Evolutionary conservation across 2,329 filamentous ascomycete species (phyloP), one percentile per base, ranked within the genome.

Genomic region (Sporothrix globosa): DNA sequence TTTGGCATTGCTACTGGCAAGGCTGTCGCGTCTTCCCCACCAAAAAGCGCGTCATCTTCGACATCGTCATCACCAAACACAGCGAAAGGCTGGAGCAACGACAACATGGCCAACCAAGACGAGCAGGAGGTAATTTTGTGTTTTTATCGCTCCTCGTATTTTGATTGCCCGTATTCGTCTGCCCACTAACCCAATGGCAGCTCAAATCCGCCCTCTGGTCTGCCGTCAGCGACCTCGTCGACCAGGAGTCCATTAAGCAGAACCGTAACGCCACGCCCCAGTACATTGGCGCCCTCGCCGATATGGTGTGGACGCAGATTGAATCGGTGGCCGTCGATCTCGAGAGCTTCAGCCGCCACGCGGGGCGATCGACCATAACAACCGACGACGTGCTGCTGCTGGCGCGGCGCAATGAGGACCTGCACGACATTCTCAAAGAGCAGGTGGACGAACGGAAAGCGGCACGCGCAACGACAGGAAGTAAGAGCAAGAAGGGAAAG

Each of bases 341-440:
- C 24, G 86, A 88, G 76, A 85, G 79, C 74, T 85, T 87, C 75
- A 83, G 83, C 76, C 89, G 88, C 68, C 96, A 99, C 80, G 95
- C 92, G 13, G 91, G 92, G 1, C 87, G 95, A 34, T 88, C 87
- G 2, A 94, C 90, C 0, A 87, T 99, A 74, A 92, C 90, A 50
- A 91, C 91, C 0, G 91, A 94, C 67, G 96, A 99, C 78, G 94
- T 98, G 14, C 82, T 98, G 76, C 86, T 99, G 9, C 87, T 99
- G 41, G 90, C 92, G 34, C 85, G 96, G 72, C 89, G 95, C 71
- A 99, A 98, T 76, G 91, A 94, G 70, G 93, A 93, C 21, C 81
- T 99, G 24, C 89, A 94, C 75, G 85, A 85, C 19, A 88, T 98
- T 46, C 85, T 99, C 77, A 86, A 87, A 78, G 84, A 87, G 67